phyloP scores from a whole-genome alignment of 345 rosid genomes.

The Murraya paniculata region DNA sequence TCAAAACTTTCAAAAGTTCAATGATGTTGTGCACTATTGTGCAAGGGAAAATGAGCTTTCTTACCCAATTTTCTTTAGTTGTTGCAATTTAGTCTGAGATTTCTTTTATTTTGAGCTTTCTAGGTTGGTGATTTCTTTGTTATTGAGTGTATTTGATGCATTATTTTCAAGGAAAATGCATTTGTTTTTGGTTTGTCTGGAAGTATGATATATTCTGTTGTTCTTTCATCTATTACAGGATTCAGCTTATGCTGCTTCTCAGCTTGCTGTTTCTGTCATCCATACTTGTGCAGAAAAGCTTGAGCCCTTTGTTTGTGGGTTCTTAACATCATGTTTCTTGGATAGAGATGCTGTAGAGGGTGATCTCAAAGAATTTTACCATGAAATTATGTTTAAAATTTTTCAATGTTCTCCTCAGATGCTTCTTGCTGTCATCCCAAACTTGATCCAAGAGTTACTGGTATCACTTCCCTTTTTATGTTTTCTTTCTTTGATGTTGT shows the following conservation, averaged over 20 bases:
- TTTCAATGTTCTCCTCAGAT: constrained; percentile 75
- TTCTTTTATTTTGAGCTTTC: background rate
- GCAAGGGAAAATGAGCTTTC: background rate
- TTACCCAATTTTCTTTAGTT: background rate
- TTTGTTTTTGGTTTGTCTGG: background rate
- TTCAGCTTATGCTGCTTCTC: constrained; percentile 50
- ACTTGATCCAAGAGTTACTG: constrained; percentile 72
- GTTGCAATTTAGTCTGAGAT: background rate
- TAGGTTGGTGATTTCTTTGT: background rate
- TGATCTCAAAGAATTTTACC: constrained; percentile 75
- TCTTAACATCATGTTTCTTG: constrained; percentile 69
- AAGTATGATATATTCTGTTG: constrained; percentile 1
- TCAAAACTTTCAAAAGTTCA: background rate
- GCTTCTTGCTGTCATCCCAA: constrained; percentile 70
- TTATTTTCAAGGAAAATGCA: background rate
- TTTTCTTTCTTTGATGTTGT: constrained; percentile 9
- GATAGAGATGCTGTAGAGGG: constrained; percentile 62
- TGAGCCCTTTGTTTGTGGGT: constrained; percentile 69
- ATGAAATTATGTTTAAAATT: constrained; percentile 67
- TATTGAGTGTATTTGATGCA: background rate
- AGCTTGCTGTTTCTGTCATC: constrained; percentile 78
- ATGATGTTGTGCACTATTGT: background rate
- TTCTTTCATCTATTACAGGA: constrained; percentile 36
- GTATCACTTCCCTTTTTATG: constrained; percentile 29
- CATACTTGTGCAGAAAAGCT: constrained; percentile 62